Evolutionary conservation across 2,329 filamentous ascomycete genomes (phyloP).

Genomic region (Daldinia sp.): DNA sequence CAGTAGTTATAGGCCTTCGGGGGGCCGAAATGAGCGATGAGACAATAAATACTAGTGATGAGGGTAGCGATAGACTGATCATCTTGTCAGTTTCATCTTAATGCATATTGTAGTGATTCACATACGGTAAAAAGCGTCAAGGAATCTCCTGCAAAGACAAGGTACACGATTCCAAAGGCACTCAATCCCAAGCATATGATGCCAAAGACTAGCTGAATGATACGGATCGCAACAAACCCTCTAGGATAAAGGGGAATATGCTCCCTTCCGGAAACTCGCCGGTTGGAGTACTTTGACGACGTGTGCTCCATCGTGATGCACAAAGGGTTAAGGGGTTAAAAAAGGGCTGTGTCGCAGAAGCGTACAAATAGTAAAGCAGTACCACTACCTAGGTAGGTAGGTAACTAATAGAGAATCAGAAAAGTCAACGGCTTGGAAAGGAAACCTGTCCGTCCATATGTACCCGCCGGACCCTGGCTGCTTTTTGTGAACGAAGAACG

Average conservation of each 20-base stretch:
- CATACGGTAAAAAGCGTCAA: constrained; percentile 58
- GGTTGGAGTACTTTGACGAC: constrained; percentile 48
- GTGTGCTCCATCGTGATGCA: constrained; percentile 33
- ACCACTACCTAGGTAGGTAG: no score
- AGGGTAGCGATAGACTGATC: constrained; percentile 59
- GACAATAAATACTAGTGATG: constrained; percentile 60
- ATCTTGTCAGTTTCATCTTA: constrained; percentile 23
- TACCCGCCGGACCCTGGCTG: constrained; percentile 3
- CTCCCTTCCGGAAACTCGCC: constrained; percentile 56
- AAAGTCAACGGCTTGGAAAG: constrained; percentile 3
- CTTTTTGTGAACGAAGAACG: constrained; percentile 5
- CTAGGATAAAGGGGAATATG: constrained; percentile 61
- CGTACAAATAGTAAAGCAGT: neutral
- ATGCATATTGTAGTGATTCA: constrained; percentile 39
- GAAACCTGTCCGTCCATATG: constrained; percentile 28
- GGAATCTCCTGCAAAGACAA: constrained; percentile 47
- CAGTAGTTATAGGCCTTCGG: constrained; percentile 65
- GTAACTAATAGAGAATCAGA: neutral
- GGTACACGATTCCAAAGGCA: constrained; percentile 57
- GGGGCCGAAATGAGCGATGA: constrained; percentile 57
- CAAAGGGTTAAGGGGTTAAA: neutral
- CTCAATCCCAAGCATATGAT: constrained; percentile 61
- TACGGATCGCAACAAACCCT: constrained; percentile 59
- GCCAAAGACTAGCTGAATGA: constrained; percentile 60
- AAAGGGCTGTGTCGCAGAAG: neutral